Percentiles rank a stretch among this genome's conserved stretches.
These are phyloP conservation scores for Rhodotorula babjevae DNA, from an alignment of 768 basidiomycete species.

Conservation along the genomic window DNA sequence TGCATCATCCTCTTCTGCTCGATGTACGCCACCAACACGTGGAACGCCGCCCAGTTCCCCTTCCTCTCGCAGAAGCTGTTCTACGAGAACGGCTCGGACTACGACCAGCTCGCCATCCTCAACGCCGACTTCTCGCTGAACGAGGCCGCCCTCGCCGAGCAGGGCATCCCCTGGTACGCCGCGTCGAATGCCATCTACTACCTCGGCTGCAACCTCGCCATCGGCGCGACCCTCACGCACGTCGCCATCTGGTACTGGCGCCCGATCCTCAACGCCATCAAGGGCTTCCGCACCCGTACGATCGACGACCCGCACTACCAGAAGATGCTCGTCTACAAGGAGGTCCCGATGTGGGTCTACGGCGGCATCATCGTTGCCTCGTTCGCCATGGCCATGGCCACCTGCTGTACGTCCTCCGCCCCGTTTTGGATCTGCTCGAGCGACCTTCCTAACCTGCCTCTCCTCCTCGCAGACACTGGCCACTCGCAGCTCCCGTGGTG, in stretches of 20 bases:
- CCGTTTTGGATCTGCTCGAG: too few relatives aligned
- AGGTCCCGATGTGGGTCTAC: slow-evolving; percentile 43
- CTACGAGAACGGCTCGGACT: slow-evolving; percentile 40
- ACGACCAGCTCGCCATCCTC: slow-evolving; percentile 42
- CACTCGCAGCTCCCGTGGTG: slow-evolving; percentile 42
- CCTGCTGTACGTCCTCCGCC: slow-evolving; percentile 6
- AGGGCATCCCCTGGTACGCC: slow-evolving; percentile 31
- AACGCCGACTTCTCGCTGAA: slow-evolving; percentile 41
- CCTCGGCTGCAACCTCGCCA: slow-evolving; percentile 41
- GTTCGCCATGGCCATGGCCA: slow-evolving; percentile 41
- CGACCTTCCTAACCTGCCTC: not conserved
- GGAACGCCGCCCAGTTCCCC: slow-evolving; percentile 45
- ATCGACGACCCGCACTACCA: slow-evolving; percentile 29
- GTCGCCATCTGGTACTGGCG: slow-evolving; percentile 28
- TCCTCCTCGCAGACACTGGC: slow-evolving; percentile 15
- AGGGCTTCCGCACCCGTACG: slow-evolving; percentile 27
- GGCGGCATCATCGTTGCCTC: slow-evolving; percentile 32
- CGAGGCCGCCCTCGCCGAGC: slow-evolving; percentile 35
- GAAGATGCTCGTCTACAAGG: slow-evolving; percentile 10
- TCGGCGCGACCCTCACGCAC: slow-evolving; percentile 44
- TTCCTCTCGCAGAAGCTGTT: slow-evolving; percentile 45
- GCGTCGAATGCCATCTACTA: slow-evolving; percentile 23
- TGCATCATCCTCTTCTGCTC: slow-evolving; percentile 42
- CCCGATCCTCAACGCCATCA: slow-evolving; percentile 30
- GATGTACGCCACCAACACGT: slow-evolving; percentile 38